Base-by-base conservation (phyloP, 805 yeast genomes). In the Wickerhamiella occidentalis region DNA sequence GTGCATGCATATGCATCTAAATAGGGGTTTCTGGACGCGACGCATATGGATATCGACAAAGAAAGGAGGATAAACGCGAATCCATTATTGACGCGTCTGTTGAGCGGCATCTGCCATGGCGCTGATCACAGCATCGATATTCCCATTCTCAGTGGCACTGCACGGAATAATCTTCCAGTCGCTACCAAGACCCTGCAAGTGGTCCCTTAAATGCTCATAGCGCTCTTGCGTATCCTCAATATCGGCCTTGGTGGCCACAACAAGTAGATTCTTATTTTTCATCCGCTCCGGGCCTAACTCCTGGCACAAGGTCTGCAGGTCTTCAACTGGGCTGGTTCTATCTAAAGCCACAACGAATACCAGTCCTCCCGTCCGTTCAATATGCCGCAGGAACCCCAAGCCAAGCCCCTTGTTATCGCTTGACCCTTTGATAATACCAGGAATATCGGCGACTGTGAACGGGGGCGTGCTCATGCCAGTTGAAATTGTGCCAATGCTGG, bases 211-310 rank as follows among this genome's bases (percentile, higher is more conserved):
- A 6, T 49, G 51, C 2, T 41, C 40, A 56, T 68, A 90, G 42
- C 71, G 76, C 3, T 67, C 70, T 36, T 73, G 69, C 2, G 82
- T 66, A 1, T 67, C 74, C 40, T 74, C 75, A 18, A 85, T 58
- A 62, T 92, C 98, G 1, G 96, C 97, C 64, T 92, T 92, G n/a
- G 96, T 88, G 13, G 90, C 96, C 8, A 88, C 84, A 15, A 92
- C 77, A 50, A 92, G 68, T 0, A 82, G 73, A 38, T 70, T 74
- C 59, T 87, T 87, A 30, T 65, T 67, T n/a, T 64, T 56, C 62
- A 84, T 64, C 47, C 90, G 71, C 41, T 73, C 68, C 1, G 70
- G 62, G 0, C 94, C 95, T 55, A 92, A 72, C 60, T 92, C 98
- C 1, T 68, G 67, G 0, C 85, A 63, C 49, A 90, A 68, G 0